Conservation (phyloP, 2,329 filamentous ascomycete species). For the Huntiella savannae region DNA sequence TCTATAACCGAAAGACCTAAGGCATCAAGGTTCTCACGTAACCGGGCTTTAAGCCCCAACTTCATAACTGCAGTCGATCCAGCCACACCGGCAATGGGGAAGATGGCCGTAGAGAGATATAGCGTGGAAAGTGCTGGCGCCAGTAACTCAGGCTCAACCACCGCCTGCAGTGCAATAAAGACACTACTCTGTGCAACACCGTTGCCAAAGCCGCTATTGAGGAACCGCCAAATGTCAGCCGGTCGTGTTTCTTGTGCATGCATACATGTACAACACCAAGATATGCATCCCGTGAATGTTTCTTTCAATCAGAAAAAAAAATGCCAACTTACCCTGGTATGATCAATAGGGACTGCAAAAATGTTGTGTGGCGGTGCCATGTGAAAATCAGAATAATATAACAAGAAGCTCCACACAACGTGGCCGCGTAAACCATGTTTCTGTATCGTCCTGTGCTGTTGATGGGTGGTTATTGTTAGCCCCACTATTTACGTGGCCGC, state of each 20-base stretch:
- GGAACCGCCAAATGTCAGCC: background rate
- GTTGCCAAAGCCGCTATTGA: conserved; percentile 19
- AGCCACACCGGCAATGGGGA: conserved; percentile 22
- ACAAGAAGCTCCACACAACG: conserved; percentile 27
- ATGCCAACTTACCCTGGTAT: conserved; percentile 21
- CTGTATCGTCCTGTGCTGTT: conserved; percentile 41
- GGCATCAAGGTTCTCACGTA: conserved; percentile 10
- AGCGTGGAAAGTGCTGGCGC: conserved; percentile 24
- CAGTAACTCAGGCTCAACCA: conserved; percentile 20
- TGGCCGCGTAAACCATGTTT: conserved; percentile 29
- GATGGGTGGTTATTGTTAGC: background rate
- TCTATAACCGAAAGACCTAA: conserved; percentile 11
- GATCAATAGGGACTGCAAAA: conserved; percentile 38
- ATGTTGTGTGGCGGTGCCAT: conserved; percentile 41
- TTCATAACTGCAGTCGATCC: conserved; percentile 21
- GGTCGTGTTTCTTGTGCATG: background rate
- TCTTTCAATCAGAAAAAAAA: background rate
- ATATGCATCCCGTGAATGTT: background rate
- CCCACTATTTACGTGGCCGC: no score
- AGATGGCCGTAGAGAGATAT: conserved; percentile 21
- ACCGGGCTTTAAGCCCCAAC: conserved; percentile 12
- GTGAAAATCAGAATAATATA: conserved; percentile 34
- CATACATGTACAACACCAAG: no score
- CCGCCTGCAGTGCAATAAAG: conserved; percentile 25
- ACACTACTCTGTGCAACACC: conserved; percentile 23